Percentiles rank a stretch among this genome's conserved stretches.
Evolutionary conservation across 306 rosid genomes (phyloP).

Genomic region (Rosa rugosa): DNA sequence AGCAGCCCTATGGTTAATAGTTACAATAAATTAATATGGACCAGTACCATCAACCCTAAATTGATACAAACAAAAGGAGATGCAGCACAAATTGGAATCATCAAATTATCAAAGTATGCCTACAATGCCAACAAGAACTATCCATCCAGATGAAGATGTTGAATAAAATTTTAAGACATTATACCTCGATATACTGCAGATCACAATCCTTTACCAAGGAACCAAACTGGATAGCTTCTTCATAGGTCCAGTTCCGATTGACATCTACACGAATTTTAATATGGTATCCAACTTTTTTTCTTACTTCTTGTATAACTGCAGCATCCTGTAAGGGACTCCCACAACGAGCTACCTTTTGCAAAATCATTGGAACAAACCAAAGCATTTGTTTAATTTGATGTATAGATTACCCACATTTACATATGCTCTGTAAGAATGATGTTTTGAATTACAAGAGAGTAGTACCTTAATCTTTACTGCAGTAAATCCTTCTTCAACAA

Average conservation of each 20-base stretch:
- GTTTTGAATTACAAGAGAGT: background rate
- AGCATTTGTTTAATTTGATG: conserved; percentile 1
- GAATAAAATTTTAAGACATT: conserved; percentile 1
- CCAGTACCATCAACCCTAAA: conserved; percentile 8
- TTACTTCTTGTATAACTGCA: conserved; percentile 62
- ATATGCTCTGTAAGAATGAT: conserved; percentile 1
- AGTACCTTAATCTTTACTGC: conserved; percentile 86
- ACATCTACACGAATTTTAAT: conserved; percentile 85
- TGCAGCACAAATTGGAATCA: conserved; percentile 3
- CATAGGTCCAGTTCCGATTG: conserved; percentile 80
- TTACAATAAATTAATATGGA: background rate
- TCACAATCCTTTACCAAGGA: conserved; percentile 71
- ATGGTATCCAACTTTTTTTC: conserved; percentile 71
- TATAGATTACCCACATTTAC: conserved; percentile 10
- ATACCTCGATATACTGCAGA: conserved; percentile 90
- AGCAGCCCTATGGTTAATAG: conserved; percentile 21
- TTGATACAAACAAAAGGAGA: background rate
- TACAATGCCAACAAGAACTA: background rate
- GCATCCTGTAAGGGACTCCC: conserved; percentile 72
- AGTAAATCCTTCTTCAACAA: conserved; percentile 78
- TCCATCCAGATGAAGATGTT: background rate
- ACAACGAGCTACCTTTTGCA: conserved; percentile 70
- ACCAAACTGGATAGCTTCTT: conserved; percentile 83
- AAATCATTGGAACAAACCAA: background rate
- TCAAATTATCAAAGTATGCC: background rate